Percentiles rank a stretch among this genome's conserved stretches.
These are phyloP conservation scores for Cyberlindnera samutprakarnensis DNA, from an alignment of 805 yeast species.

Conservation along the genomic window DNA sequence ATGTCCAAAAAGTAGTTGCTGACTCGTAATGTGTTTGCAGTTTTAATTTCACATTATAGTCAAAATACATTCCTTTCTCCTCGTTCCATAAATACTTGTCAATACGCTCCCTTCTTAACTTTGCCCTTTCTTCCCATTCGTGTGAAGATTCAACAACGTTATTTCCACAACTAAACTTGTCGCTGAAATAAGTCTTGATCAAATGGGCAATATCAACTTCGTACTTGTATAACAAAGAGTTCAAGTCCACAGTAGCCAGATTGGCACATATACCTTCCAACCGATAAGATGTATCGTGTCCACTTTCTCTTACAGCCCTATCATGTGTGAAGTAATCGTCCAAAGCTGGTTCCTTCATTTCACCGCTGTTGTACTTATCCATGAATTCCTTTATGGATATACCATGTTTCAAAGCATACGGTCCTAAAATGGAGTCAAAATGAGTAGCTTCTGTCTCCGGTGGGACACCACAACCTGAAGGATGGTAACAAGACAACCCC, in stretches of 20 bases:
- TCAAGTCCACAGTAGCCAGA: conserved; percentile 85
- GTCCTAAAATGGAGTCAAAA: conserved; percentile 62
- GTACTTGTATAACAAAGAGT: conserved; percentile 80
- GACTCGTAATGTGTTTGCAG: conserved; percentile 64
- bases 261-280: conserved; percentile 85
- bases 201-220: conserved; percentile 74
- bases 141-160: conserved; percentile 36
- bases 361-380: conserved; percentile 57
- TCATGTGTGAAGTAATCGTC: conserved; percentile 89
- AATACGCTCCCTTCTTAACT: conserved; percentile 43
- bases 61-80: conserved; percentile 68
- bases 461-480: conserved; percentile 88
- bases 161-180: conserved; percentile 34
- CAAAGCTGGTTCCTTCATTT: conserved; percentile 65
- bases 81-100: conserved; percentile 81
- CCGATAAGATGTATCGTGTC: conserved; percentile 91
- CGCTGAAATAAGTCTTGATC: conserved; percentile 49
- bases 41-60: conserved; percentile 60
- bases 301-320: conserved; percentile 91
- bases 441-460: conserved; percentile 94
- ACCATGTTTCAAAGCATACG: conserved; percentile 58
- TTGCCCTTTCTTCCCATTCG: conserved; percentile 59
- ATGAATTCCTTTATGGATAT: conserved; percentile 57
- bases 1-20: conserved; percentile 87
- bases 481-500: conserved; percentile 84